Conservation (phyloP, 108 stramenopile genomes). For the Skeletonema grethae region DNA sequence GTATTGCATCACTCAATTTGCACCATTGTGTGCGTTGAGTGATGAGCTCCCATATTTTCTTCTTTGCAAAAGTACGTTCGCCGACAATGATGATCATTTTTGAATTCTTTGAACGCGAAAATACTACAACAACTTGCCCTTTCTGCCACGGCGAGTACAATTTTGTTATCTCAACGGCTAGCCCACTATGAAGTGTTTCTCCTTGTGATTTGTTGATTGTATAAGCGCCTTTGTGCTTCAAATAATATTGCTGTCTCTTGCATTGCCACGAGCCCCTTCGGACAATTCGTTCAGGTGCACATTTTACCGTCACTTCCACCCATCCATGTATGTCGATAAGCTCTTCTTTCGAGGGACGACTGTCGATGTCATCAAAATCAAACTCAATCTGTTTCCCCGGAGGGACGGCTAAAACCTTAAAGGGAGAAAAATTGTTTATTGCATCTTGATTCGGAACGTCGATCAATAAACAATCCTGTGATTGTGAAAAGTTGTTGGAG, state of each 20-base stretch:
- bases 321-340: neutral
- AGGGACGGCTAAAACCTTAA: neutral
- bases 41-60: slow-evolving; percentile 2
- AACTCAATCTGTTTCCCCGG: neutral
- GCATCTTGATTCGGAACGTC: neutral
- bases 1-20: neutral
- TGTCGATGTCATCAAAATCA: neutral
- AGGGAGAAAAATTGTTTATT: neutral
- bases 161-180: neutral
- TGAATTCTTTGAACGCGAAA: neutral
- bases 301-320: neutral
- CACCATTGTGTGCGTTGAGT: neutral
- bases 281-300: neutral
- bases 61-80: neutral
- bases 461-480: neutral
- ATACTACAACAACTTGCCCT: neutral
- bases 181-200: neutral
- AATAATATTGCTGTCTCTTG: neutral
- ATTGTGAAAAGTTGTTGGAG: neutral
- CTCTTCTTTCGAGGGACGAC: neutral
- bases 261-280: neutral
- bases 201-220: slow-evolving; percentile 2
- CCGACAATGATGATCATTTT: neutral
- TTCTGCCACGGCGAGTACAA: neutral
- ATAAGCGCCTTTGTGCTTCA: neutral